Conservation (phyloP, 179 eudicot species). For the Camellia oleifera region DNA sequence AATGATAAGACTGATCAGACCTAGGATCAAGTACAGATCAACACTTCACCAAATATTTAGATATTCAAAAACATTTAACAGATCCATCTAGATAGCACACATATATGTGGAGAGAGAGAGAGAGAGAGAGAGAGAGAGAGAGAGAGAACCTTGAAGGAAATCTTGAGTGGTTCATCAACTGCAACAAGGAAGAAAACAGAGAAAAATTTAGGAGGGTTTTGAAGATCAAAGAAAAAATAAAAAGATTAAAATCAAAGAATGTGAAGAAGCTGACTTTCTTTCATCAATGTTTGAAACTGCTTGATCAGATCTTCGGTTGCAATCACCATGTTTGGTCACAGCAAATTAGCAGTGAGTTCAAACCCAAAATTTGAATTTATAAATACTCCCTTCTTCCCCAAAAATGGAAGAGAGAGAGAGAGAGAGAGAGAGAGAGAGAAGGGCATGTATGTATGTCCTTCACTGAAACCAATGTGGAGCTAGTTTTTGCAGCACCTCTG, state of each 20-base stretch:
- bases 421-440: not conserved
- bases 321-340: conserved; percentile 29
- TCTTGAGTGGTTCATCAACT: conserved; percentile 51
- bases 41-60: not conserved
- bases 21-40: not conserved
- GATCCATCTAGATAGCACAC: not conserved
- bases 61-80: not conserved
- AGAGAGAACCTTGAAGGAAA: conserved; percentile 45
- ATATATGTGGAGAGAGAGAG: not conserved
- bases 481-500: not conserved
- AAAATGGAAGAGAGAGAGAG: too few species aligned
- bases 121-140: not conserved
- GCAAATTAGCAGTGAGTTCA: not conserved
- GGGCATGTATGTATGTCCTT: too few species aligned
- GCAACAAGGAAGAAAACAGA: conserved; percentile 27
- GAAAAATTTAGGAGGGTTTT: conserved; percentile 6
- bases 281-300: conserved; percentile 63
- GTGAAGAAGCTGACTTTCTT: conserved; percentile 40
- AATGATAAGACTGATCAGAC: not conserved
- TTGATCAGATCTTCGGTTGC: conserved; percentile 62
- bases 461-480: not conserved
- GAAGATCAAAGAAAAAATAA: conserved; percentile 24
- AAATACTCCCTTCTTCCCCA: not conserved
- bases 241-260: conserved; percentile 3
- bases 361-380: not conserved